A percentile compares a stretch with the other conserved stretches of the same genome.
These are phyloP conservation scores for Colletotrichum costaricense DNA, from an alignment of 2,329 filamentous ascomycete species.

Conservation along the genomic window DNA sequence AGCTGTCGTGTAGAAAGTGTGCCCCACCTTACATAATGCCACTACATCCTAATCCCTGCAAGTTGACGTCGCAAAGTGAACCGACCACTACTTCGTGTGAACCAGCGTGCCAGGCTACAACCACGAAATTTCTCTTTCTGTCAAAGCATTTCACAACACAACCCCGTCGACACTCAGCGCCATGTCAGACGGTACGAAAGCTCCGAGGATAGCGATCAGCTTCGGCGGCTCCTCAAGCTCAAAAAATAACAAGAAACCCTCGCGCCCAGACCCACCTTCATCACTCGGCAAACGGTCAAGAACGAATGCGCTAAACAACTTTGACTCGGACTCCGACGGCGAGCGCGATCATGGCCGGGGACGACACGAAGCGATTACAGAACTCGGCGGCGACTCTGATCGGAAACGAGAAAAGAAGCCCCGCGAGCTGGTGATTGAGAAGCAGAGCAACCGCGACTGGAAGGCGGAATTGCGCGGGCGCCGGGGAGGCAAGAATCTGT, in stretches of 20 bases:
- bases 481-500: constrained; percentile 62
- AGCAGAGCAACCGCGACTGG: constrained; percentile 72
- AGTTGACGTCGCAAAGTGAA: constrained; percentile 32
- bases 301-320: constrained; percentile 54
- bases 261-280: constrained; percentile 47
- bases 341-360: constrained; percentile 38
- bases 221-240: constrained; percentile 32
- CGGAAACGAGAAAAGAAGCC: constrained; percentile 40
- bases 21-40: constrained; percentile 28
- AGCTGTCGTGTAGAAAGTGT: neutral
- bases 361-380: constrained; percentile 60
- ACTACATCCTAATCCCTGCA: constrained; percentile 8
- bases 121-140: neutral
- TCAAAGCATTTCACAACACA: neutral
- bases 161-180: neutral
- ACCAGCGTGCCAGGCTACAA: neutral
- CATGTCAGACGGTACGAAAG: constrained; percentile 33
- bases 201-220: constrained; percentile 35
- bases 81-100: constrained; percentile 6
- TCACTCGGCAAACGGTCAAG: constrained; percentile 62
- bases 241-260: constrained; percentile 20
- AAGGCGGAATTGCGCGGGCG: constrained; percentile 63
- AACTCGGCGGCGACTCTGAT: constrained; percentile 58
- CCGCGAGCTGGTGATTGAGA: constrained; percentile 66
- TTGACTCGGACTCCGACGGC: constrained; percentile 51